phyloP scores from a whole-genome alignment of 1,284 basidiomycete genomes.

The Irpex sp. region DNA sequence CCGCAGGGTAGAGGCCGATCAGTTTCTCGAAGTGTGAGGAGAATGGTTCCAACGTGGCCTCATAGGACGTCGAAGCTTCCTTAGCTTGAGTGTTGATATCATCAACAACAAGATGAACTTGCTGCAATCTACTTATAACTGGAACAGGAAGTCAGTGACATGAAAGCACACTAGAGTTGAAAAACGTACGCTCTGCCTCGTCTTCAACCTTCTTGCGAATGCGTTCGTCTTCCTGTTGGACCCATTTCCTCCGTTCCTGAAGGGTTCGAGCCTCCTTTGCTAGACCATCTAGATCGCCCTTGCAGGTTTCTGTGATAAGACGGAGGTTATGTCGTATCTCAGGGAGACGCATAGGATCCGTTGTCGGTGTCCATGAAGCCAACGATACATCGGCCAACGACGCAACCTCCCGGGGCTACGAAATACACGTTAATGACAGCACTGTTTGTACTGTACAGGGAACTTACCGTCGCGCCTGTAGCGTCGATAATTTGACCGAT shows the following conservation, averaged over 20 bases:
- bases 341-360: slow-evolving; percentile 83
- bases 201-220: slow-evolving; percentile 65
- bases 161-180: slow-evolving; percentile 9
- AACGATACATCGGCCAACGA: slow-evolving; percentile 78
- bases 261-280: slow-evolving; percentile 87
- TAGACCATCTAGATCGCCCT: slow-evolving; percentile 81
- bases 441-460: neutral
- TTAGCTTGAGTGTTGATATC: slow-evolving; percentile 66
- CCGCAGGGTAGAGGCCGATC: slow-evolving; percentile 65
- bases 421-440: slow-evolving; percentile 11
- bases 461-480: slow-evolving; percentile 82
- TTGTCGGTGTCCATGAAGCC: slow-evolving; percentile 81
- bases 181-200: slow-evolving; percentile 67
- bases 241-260: slow-evolving; percentile 74
- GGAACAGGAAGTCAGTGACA: neutral
- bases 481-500: slow-evolving; percentile 91
- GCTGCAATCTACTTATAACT: slow-evolving; percentile 78
- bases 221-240: slow-evolving; percentile 68
- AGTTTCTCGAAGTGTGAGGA: slow-evolving; percentile 70
- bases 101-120: slow-evolving; percentile 69
- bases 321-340: slow-evolving; percentile 95
- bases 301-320: slow-evolving; percentile 80
- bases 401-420: slow-evolving; percentile 75
- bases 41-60: slow-evolving; percentile 70
- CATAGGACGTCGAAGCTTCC: slow-evolving; percentile 57